Conservation (phyloP, 2,329 filamentous ascomycete genomes). For the Fusarium coicis region DNA sequence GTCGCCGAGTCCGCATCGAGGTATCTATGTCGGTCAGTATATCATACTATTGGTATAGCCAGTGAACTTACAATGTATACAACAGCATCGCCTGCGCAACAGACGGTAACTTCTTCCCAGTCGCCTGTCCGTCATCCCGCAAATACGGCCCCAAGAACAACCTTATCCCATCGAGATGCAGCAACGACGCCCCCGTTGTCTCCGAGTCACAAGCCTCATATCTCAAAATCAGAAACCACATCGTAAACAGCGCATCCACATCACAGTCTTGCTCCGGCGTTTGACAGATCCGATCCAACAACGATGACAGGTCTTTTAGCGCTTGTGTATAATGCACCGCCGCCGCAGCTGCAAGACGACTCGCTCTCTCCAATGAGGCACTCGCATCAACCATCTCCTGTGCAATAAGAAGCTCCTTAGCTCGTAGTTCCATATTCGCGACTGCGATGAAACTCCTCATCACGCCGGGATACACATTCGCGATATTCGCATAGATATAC, state of each 20-base stretch:
- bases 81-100: conserved; percentile 33
- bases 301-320: conserved; percentile 33
- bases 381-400: background rate
- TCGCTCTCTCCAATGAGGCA: background rate
- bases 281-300: conserved; percentile 26
- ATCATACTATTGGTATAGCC: rapidly evolving
- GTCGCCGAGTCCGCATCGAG: conserved; percentile 36
- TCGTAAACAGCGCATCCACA: conserved; percentile 33
- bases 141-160: conserved; percentile 32
- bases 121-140: background rate
- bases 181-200: conserved; percentile 17
- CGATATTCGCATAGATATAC: conserved; percentile 32
- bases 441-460: conserved; percentile 40
- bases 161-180: conserved; percentile 36
- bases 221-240: conserved; percentile 38
- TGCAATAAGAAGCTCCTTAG: conserved; percentile 16
- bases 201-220: conserved; percentile 35
- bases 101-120: conserved; percentile 12
- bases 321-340: conserved; percentile 27
- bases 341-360: conserved; percentile 6
- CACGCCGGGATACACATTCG: conserved; percentile 33
- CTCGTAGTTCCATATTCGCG: conserved; percentile 33
- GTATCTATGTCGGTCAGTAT: conserved; percentile 8
- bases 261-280: conserved; percentile 8
- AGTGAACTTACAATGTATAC: conserved; percentile 27